Evolutionary conservation across 2,329 filamentous ascomycete genomes (phyloP), one percentile per base, ranked within the genome.

Genomic region (Sodiomyces alkalinus): DNA sequence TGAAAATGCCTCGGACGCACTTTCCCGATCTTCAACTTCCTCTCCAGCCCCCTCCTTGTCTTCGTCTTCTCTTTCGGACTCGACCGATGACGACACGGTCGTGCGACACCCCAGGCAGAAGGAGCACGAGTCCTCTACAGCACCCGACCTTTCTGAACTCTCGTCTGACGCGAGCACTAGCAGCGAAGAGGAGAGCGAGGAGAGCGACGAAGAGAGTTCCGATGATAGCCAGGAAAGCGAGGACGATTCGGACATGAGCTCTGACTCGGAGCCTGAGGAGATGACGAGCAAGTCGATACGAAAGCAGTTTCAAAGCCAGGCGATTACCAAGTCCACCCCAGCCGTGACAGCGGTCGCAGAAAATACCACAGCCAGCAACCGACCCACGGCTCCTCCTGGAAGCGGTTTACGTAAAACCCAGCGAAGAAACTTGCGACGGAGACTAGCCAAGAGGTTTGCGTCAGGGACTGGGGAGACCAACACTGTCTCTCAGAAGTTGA

Each of bases 381-480:
- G 39, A n/a, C 35, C 23, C 6, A 30, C 37, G 7, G 45, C 49
- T 2, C 35, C 45, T 4, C 52, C 56, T 5, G 48, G 48, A 2
- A 34, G 43, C 11, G 59, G 60, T 2, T 43, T 60, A 27, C 44
- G 47, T 1, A 50, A 40, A 19, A 71, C 67, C 0, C 59, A 61
- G 37, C 64, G 55, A 34, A 56, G 67, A 5, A 72, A 72, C 35
- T 56, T 55, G 7, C 53, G 67, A 17, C 55, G 65, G 23, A 57
- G 58, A 19, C 45, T 48, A 3, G 47, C 49, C 3, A 55, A 56
- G n/a, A n/a, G n/a, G n/a, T n/a, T n/a, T n/a, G n/a, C n/a, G n/a
- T n/a, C n/a, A n/a, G n/a, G n/a, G n/a, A n/a, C n/a, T n/a, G n/a
- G n/a, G n/a, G n/a, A n/a, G n/a, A n/a, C n/a, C n/a, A 31, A 8